Conservation (phyloP, 176 grass and related monocot species). For the Alloteropsis semialata region DNA sequence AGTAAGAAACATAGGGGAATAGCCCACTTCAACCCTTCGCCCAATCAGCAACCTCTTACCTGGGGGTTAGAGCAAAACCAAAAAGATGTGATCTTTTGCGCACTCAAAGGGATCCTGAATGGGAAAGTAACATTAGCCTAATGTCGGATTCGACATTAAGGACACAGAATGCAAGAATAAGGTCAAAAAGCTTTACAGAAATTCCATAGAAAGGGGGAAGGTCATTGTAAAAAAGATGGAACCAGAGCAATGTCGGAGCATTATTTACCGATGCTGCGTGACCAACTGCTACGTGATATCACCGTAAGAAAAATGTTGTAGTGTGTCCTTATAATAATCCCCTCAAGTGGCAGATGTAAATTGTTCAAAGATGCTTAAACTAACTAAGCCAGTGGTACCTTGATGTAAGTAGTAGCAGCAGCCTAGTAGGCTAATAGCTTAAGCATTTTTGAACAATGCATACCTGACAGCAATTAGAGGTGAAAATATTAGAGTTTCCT, state of each 20-base stretch:
- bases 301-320: not conserved
- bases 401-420: not conserved
- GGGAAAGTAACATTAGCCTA: slow-evolving; percentile 33
- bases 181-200: slow-evolving; percentile 47
- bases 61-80: slow-evolving; percentile 33
- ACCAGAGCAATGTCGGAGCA: slow-evolving; percentile 24
- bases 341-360: slow-evolving; percentile 7
- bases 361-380: not conserved
- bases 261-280: slow-evolving; percentile 15
- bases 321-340: slow-evolving; percentile 1
- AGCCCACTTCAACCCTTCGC: slow-evolving; percentile 32
- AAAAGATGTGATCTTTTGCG: slow-evolving; percentile 34
- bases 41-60: slow-evolving; percentile 44
- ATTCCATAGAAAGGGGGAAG: not conserved
- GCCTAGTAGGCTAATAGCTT: not conserved
- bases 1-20: slow-evolving; percentile 47
- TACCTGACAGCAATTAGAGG: not conserved
- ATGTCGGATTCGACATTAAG: slow-evolving; percentile 32
- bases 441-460: not conserved
- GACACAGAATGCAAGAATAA: slow-evolving; percentile 35
- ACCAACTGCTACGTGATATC: not conserved
- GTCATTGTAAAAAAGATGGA: slow-evolving; percentile 12
- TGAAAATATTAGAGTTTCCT: slow-evolving; percentile 17
- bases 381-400: slow-evolving; percentile 5
- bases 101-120: slow-evolving; percentile 33